Evolutionary conservation across 2,329 filamentous ascomycete species (phyloP).

Genomic region (Ascochyta koolunga): DNA sequence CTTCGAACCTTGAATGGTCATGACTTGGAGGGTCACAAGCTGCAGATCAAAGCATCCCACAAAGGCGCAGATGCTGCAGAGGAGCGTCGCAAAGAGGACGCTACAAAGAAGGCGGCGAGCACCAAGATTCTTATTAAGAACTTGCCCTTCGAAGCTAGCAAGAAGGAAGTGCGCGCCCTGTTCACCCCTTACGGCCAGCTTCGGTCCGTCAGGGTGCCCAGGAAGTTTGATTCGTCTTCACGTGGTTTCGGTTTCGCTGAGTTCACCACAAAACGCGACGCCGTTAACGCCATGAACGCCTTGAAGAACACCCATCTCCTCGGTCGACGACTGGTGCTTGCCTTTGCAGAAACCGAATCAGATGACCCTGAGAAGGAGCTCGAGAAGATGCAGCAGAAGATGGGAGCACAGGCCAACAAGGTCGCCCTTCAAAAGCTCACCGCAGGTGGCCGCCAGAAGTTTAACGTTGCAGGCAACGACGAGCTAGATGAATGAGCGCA

Average conservation of each 20-base stretch:
- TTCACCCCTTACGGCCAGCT: constrained; percentile 92
- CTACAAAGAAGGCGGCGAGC: constrained; percentile 77
- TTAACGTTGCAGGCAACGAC: constrained; percentile 77
- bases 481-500: constrained; percentile 55
- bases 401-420: constrained; percentile 87
- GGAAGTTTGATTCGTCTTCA: constrained; percentile 88
- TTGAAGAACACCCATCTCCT: constrained; percentile 92
- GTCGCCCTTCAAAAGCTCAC: constrained; percentile 89
- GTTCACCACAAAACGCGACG: constrained; percentile 89
- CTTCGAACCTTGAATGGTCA: constrained; percentile 86
- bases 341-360: constrained; percentile 87
- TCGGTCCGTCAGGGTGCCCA: constrained; percentile 88
- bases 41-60: constrained; percentile 86
- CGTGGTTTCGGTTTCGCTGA: constrained; percentile 97
- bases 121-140: constrained; percentile 99
- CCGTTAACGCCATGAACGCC: constrained; percentile 86
- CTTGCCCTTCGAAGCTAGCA: constrained; percentile 87
- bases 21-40: constrained; percentile 82
- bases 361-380: constrained; percentile 96
- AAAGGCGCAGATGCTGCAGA: constrained; percentile 86
- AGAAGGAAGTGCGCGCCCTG: constrained; percentile 86
- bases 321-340: constrained; percentile 84
- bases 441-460: constrained; percentile 81
- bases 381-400: constrained; percentile 95
- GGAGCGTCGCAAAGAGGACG: constrained; percentile 81